Evolutionary conservation across 2,329 filamentous ascomycete species (phyloP).

Genomic region (Talaromyces sp.): DNA sequence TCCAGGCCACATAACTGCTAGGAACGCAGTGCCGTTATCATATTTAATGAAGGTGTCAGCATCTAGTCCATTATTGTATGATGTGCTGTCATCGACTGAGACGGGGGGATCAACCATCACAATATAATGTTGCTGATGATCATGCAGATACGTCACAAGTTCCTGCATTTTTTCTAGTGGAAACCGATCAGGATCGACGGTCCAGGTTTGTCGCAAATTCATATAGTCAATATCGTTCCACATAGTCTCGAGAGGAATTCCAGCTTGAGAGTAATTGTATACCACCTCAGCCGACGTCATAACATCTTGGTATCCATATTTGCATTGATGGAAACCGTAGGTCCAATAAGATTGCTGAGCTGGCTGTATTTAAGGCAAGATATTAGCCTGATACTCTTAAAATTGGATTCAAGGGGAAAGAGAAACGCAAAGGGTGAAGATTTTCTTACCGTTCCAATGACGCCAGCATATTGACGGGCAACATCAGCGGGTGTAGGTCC

Average conservation of each 20-base stretch:
- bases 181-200: constrained; percentile 32
- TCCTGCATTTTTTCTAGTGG: constrained; percentile 50
- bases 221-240: constrained; percentile 43
- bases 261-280: constrained; percentile 36
- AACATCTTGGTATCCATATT: constrained; percentile 55
- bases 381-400: too few species aligned
- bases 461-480: constrained; percentile 52
- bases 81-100: constrained; percentile 17
- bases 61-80: constrained; percentile 58
- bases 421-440: too few species aligned
- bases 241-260: constrained; percentile 40
- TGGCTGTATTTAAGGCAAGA: constrained; percentile 33
- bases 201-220: constrained; percentile 33
- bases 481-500: constrained; percentile 55
- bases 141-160: constrained; percentile 61
- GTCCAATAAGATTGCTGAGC: constrained; percentile 77
- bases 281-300: constrained; percentile 39
- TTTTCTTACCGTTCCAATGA: constrained; percentile 37
- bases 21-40: constrained; percentile 50
- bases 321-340: constrained; percentile 61
- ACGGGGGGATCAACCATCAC: constrained; percentile 66
- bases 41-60: constrained; percentile 48
- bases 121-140: constrained; percentile 62
- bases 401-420: too few species aligned
- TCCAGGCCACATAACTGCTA: constrained; percentile 70